Evolutionary conservation across 148 eudicot genomes (phyloP).

Genomic region (Suaeda aralocaspica): DNA sequence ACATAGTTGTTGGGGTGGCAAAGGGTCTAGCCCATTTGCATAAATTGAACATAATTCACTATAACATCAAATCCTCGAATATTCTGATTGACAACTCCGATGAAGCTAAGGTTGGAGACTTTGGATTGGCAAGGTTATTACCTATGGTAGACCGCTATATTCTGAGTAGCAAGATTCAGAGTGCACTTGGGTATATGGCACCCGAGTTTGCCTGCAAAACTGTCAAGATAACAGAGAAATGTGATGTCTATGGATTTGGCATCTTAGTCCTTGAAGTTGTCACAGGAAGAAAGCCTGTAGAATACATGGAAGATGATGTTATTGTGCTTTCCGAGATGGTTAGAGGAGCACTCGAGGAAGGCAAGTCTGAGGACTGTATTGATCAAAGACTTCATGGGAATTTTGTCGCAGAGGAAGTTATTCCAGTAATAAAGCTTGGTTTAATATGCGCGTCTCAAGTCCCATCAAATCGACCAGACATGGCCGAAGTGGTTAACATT

Average conservation of each 20-base stretch:
- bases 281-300: slow-evolving; percentile 82
- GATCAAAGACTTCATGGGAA: slow-evolving; percentile 58
- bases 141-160: slow-evolving; percentile 70
- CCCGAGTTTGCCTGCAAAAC: slow-evolving; percentile 88
- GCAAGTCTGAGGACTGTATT: slow-evolving; percentile 67
- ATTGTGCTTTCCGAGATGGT: slow-evolving; percentile 84
- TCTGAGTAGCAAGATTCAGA: slow-evolving; percentile 80
- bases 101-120: slow-evolving; percentile 73
- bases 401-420: slow-evolving; percentile 62
- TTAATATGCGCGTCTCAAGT: slow-evolving; percentile 92
- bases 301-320: slow-evolving; percentile 96
- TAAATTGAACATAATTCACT: slow-evolving; percentile 58
- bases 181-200: slow-evolving; percentile 90
- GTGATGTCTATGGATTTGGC: slow-evolving; percentile 83
- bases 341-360: slow-evolving; percentile 77
- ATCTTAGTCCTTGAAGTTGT: slow-evolving; percentile 66
- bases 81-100: slow-evolving; percentile 47
- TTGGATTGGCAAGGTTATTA: slow-evolving; percentile 68
- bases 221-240: slow-evolving; percentile 88
- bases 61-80: slow-evolving; percentile 75
- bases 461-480: slow-evolving; percentile 88
- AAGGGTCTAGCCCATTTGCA: slow-evolving; percentile 84
- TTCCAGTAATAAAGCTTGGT: slow-evolving; percentile 80
- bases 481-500: slow-evolving; percentile 81
- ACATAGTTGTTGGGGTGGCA: slow-evolving; percentile 59